These are phyloP conservation scores for Zymoseptoria pseudotritici DNA, from an alignment of 2,329 filamentous ascomycete genomes.

Conservation along the genomic window DNA sequence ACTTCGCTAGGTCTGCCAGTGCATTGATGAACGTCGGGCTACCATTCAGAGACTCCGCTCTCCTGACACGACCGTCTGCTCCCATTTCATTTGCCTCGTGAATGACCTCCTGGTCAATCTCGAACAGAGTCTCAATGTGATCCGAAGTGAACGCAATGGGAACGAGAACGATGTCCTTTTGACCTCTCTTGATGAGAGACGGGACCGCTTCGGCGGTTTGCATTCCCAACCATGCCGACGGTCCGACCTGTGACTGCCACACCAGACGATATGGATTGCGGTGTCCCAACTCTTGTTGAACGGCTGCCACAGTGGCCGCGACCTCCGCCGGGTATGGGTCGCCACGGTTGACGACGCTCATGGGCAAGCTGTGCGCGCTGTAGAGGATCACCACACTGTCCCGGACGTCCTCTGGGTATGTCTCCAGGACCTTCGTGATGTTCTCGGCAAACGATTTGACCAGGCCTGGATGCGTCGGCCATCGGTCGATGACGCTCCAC, in stretches of 20 bases:
- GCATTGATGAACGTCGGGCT: constrained; percentile 84
- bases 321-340: constrained; percentile 95
- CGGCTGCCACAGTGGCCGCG: constrained; percentile 87
- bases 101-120: constrained; percentile 91
- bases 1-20: constrained; percentile 76
- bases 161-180: constrained; percentile 83
- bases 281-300: constrained; percentile 86
- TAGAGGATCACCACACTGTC: constrained; percentile 81
- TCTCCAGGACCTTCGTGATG: constrained; percentile 74
- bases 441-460: constrained; percentile 89
- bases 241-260: constrained; percentile 97
- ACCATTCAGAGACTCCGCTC: constrained; percentile 86
- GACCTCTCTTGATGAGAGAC: constrained; percentile 80
- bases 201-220: constrained; percentile 86
- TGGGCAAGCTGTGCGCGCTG: constrained; percentile 85
- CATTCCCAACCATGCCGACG: constrained; percentile 88
- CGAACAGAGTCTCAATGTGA: constrained; percentile 94
- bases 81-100: constrained; percentile 72
- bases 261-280: constrained; percentile 87
- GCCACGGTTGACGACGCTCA: constrained; percentile 93
- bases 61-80: constrained; percentile 60
- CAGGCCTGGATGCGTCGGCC: constrained; percentile 85
- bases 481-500: constrained; percentile 97
- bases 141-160: constrained; percentile 98
- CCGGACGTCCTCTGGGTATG: constrained; percentile 75